Evolutionary conservation across 2,329 filamentous ascomycete genomes (phyloP), one percentile per base, ranked within the genome.

Genomic region (Cladobotryum protrusum): DNA sequence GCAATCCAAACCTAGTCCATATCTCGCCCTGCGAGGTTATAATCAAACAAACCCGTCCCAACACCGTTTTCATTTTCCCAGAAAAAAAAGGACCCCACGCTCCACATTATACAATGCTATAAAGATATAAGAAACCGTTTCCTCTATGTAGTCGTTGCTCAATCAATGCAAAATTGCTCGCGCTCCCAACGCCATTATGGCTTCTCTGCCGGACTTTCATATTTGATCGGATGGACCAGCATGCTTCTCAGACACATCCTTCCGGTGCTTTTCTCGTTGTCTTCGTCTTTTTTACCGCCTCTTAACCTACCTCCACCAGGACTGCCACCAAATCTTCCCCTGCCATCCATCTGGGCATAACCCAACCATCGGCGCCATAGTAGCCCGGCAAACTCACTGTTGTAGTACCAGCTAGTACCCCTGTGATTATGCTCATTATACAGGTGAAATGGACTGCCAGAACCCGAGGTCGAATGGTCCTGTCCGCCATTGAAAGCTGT

Each of bases 351-450:
- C 61, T 81, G 76, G 14, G 75, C 68, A 56, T 78, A 81, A 1
- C 78, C 78, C 42, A 93, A 69, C 89, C 89, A 95, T 41, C 87
- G 75, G 45, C 86, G 77, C 80, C 89, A 95, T 57, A 95, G 63
- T n/a, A 85, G 79, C 4, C 84, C 79, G 1, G 87, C 83, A 61
- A 93, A 95, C 45, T 83, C 79, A 18, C 83, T 83, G 59, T 89
- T 86, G 67, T 89, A 95, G 67, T 92, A 95, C 87, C 87, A 95
- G 41, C 79, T 89, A 40, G 84, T 85, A 13, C 89, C 87, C 59
- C 81, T 81, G 71, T 92, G 89, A 66, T 91, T 91, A 65, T 89
- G 87, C 68, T 95, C 89, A 47, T 89, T 83, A 56, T 79, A 76
- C 17, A 76, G 60, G 50, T 84, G 82, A 57, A 86, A 89, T 6